Evolutionary conservation across 768 basidiomycete species (phyloP).

Genomic region (Postia placenta): DNA sequence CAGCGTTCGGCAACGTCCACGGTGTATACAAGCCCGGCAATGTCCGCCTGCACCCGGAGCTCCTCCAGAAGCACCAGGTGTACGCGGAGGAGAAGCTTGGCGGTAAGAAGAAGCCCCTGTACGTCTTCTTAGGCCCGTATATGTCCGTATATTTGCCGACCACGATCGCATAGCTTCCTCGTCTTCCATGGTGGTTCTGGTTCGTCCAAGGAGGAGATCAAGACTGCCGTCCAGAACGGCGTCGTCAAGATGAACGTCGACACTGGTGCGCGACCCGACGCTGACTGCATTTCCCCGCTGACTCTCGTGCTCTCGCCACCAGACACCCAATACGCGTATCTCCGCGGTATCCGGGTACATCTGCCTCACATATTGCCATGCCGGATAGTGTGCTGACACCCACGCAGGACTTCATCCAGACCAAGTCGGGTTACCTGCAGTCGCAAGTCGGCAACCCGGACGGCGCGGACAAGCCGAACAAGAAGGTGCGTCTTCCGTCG

Average conservation of each 20-base stretch:
- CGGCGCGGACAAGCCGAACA: slow-evolving; percentile 96
- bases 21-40: slow-evolving; percentile 99
- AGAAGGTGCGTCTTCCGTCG: slow-evolving; percentile 59
- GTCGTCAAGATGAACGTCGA: slow-evolving; percentile 99
- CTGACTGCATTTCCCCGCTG: not conserved
- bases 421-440: slow-evolving; percentile 83
- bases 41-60: slow-evolving; percentile 86
- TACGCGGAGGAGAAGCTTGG: slow-evolving; percentile 66
- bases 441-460: slow-evolving; percentile 97
- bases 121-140: slow-evolving; percentile 30
- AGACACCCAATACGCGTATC: slow-evolving; percentile 91
- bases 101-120: slow-evolving; percentile 75
- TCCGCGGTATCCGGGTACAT: slow-evolving; percentile 70
- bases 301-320: slow-evolving; percentile 3
- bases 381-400: not conserved
- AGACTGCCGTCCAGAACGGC: slow-evolving; percentile 83
- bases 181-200: slow-evolving; percentile 99
- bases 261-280: slow-evolving; percentile 42
- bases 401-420: slow-evolving; percentile 71
- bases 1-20: slow-evolving; percentile 98
- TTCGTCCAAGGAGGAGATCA: slow-evolving; percentile 93
- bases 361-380: not conserved
- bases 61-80: slow-evolving; percentile 87
- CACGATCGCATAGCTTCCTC: slow-evolving; percentile 58
- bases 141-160: not conserved